Evolutionary conservation across 2,329 filamentous ascomycete species (phyloP).

Genomic region (Nakataea oryzae): DNA sequence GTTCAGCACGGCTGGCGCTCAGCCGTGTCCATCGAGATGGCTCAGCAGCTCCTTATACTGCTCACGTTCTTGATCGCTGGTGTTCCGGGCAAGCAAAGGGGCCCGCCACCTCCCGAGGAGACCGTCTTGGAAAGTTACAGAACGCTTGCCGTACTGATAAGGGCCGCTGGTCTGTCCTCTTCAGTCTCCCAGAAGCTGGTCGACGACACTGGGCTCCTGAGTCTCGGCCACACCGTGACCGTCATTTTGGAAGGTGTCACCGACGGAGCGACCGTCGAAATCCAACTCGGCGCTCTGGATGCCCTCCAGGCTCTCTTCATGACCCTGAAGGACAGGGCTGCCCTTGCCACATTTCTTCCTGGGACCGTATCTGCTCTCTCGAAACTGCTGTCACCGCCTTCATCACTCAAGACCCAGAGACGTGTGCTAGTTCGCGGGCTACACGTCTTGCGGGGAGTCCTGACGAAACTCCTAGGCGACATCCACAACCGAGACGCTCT

Average conservation of each 20-base stretch:
- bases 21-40: constrained; percentile 59
- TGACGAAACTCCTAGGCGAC: constrained; percentile 48
- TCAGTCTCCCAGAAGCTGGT: constrained; percentile 32
- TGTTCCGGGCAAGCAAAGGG: constrained; percentile 44
- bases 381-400: constrained; percentile 61
- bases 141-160: constrained; percentile 58
- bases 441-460: constrained; percentile 41
- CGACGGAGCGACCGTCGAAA: constrained; percentile 50
- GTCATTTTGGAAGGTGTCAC: constrained; percentile 66
- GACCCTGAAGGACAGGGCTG: constrained; percentile 60
- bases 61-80: constrained; percentile 74
- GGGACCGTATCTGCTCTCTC: constrained; percentile 76
- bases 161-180: constrained; percentile 32
- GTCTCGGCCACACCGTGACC: constrained; percentile 73
- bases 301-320: constrained; percentile 52
- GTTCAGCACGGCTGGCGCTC: constrained; percentile 70
- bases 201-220: constrained; percentile 55
- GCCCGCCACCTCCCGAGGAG: constrained; percentile 55
- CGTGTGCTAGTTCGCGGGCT: constrained; percentile 56
- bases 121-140: constrained; percentile 60
- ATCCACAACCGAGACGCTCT: constrained; percentile 39
- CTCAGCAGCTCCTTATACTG: constrained; percentile 76
- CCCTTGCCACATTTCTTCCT: constrained; percentile 76
- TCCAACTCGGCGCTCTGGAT: constrained; percentile 60
- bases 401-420: constrained; percentile 40